These are phyloP conservation scores for Boletus pseudopeckii DNA, from an alignment of 768 basidiomycete species.

Conservation along the genomic window DNA sequence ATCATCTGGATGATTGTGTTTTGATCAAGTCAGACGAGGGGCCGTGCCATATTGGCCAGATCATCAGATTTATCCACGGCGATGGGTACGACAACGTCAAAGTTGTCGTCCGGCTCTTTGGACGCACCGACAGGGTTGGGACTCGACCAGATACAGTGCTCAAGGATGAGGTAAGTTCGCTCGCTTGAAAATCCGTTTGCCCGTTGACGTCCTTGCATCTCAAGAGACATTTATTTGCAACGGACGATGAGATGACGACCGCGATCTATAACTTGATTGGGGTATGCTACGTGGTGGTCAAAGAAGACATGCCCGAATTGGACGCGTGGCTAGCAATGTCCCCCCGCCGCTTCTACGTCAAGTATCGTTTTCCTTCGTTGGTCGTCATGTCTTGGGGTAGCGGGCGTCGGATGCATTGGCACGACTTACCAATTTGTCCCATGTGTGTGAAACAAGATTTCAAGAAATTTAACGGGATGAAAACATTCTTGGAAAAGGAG, in stretches of 20 bases:
- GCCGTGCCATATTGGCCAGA: conserved; percentile 55
- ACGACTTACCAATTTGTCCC: conserved; percentile 44
- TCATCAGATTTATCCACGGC: conserved; percentile 34
- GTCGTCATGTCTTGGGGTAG: conserved; percentile 38
- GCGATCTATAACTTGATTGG: conserved; percentile 42
- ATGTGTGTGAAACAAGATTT: conserved; percentile 37
- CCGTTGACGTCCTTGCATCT: background rate
- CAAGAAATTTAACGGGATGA: conserved; percentile 30
- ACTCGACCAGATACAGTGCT: conserved; percentile 38
- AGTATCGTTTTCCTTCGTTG: conserved; percentile 48
- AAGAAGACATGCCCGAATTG: conserved; percentile 30
- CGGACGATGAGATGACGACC: conserved; percentile 39
- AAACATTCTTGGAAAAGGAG: conserved; percentile 30
- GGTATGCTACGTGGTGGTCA: conserved; percentile 47
- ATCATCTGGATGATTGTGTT: conserved; percentile 63
- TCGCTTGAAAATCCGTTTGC: background rate
- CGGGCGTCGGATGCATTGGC: conserved; percentile 28
- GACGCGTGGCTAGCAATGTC: conserved; percentile 50
- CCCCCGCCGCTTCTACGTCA: conserved; percentile 55
- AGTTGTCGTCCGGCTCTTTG: conserved; percentile 44
- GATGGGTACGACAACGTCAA: conserved; percentile 13
- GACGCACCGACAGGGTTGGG: conserved; percentile 41
- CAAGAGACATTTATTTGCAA: conserved; percentile 67
- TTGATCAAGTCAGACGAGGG: conserved; percentile 46
- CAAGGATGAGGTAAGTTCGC: conserved; percentile 52